Evolutionary conservation across 371 early-diverging fungal species (phyloP).

Genomic region (Coemansia sp.): DNA sequence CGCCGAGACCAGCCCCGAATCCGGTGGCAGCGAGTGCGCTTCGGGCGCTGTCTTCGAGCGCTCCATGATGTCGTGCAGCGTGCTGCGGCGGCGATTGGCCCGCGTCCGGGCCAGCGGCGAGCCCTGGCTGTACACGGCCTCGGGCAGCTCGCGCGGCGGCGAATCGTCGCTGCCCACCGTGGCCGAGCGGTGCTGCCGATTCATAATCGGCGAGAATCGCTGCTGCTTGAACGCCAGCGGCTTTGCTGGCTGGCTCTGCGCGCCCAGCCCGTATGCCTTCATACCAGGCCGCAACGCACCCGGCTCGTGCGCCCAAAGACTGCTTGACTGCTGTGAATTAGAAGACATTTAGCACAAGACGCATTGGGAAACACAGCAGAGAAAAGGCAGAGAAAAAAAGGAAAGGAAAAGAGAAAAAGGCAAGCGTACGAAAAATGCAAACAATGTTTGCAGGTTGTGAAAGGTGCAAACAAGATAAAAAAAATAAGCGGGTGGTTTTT

Average conservation of each 20-base stretch:
- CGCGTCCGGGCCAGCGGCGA: slow-evolving; percentile 35
- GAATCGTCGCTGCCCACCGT: slow-evolving; percentile 35
- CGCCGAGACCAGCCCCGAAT: slow-evolving; percentile 6
- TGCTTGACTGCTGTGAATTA: slow-evolving; percentile 31
- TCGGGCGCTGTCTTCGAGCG: slow-evolving; percentile 27
- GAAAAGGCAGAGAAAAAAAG: background rate
- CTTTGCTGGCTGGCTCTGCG: slow-evolving; percentile 1
- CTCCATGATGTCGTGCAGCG: slow-evolving; percentile 43
- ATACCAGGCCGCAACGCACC: slow-evolving; percentile 25
- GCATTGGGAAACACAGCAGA: slow-evolving; percentile 1
- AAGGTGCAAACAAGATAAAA: background rate
- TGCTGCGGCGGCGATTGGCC: slow-evolving; percentile 39
- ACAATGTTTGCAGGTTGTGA: background rate
- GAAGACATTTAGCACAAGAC: background rate
- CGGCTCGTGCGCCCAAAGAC: slow-evolving; percentile 34
- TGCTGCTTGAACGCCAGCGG: slow-evolving; percentile 27
- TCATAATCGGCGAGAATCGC: slow-evolving; percentile 46
- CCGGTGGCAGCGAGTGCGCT: slow-evolving; percentile 15
- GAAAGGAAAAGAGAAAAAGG: slow-evolving; percentile 2
- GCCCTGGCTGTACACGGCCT: slow-evolving; percentile 16
- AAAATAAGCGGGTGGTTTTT: background rate
- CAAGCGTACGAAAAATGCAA: slow-evolving; percentile 4
- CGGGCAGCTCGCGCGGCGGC: slow-evolving; percentile 28
- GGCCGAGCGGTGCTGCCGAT: slow-evolving; percentile 40
- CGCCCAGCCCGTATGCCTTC: slow-evolving; percentile 10